Evolutionary conservation across 129 eudicot genomes (phyloP).

Genomic region (Ambrosia artemisiifolia): DNA sequence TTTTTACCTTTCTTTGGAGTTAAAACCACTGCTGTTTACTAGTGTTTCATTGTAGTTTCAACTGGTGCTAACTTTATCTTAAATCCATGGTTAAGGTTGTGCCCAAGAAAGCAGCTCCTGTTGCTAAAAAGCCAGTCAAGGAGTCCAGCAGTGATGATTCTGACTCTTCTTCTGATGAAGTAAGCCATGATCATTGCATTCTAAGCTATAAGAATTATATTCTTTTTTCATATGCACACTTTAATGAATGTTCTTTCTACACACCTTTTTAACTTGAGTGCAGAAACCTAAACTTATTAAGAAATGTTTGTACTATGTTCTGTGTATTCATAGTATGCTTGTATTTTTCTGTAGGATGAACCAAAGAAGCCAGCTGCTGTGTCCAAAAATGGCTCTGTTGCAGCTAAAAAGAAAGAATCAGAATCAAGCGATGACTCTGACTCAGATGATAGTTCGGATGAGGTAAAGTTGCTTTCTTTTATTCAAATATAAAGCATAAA

Average conservation of each 20-base stretch:
- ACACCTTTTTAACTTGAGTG: constrained; percentile 6
- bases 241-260: neutral
- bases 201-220: too few species aligned
- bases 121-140: constrained; percentile 28
- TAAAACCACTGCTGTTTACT: neutral
- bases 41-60: neutral
- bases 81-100: too few species aligned
- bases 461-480: neutral
- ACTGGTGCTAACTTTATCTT: neutral
- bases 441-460: constrained; percentile 48
- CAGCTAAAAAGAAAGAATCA: constrained; percentile 39
- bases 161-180: constrained; percentile 39
- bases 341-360: constrained; percentile 14
- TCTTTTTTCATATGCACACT: neutral
- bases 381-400: constrained; percentile 41
- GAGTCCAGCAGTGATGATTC: constrained; percentile 36
- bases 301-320: neutral
- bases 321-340: neutral
- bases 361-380: constrained; percentile 34
- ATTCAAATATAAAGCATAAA: neutral
- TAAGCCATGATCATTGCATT: neutral
- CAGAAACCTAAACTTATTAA: constrained; percentile 17
- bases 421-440: constrained; percentile 57
- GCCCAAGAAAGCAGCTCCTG: constrained; percentile 34
- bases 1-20: too few species aligned